Percentiles rank a stretch among this genome's conserved stretches.
phyloP scores from a whole-genome alignment of 805 yeast genomes.

The Candida piceae region DNA sequence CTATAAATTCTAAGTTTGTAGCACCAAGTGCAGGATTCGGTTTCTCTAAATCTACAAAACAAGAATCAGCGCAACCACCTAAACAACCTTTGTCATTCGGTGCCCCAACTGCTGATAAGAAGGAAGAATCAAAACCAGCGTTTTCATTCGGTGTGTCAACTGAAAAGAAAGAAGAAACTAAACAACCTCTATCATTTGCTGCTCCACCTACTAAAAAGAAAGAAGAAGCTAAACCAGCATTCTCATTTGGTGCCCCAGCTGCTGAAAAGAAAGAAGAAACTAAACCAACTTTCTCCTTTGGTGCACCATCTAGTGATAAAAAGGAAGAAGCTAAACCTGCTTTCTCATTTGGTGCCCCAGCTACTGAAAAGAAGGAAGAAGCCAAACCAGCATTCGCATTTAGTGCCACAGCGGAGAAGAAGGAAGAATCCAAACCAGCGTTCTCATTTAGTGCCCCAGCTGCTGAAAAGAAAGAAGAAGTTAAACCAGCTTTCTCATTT shows the following conservation, averaged over 20 bases:
- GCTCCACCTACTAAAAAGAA: not conserved
- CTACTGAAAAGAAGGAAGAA: not conserved
- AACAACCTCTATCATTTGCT: too few relatives aligned
- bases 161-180: slow-evolving; percentile 1
- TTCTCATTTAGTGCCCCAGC: slow-evolving; percentile 5
- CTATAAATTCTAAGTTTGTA: not conserved
- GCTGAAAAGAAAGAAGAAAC: too few relatives aligned
- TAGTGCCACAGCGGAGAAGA: slow-evolving; percentile 6
- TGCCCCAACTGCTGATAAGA: slow-evolving; percentile 2
- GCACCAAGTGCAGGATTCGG: slow-evolving; percentile 12
- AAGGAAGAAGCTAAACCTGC: not conserved
- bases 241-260: slow-evolving; percentile 2
- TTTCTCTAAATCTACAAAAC: slow-evolving; percentile 2
- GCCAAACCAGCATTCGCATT: slow-evolving; percentile 6
- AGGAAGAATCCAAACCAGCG: slow-evolving; percentile 1
- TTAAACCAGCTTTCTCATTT: slow-evolving; percentile 7
- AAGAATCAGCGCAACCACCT: slow-evolving; percentile 2
- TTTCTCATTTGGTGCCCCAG: too few relatives aligned
- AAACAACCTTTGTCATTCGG: not conserved
- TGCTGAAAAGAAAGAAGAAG: too few relatives aligned
- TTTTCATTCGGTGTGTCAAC: slow-evolving; percentile 3
- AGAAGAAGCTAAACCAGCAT: slow-evolving; percentile 2
- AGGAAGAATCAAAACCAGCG: slow-evolving; percentile 7
- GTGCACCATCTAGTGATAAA: slow-evolving; percentile 1
- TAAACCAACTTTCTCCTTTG: slow-evolving; percentile 8